A percentile compares a stretch with the other conserved stretches of the same genome.
These are phyloP conservation scores for Phytophthora pini DNA, from an alignment of 352 stramenopile species.

Conservation along the genomic window DNA sequence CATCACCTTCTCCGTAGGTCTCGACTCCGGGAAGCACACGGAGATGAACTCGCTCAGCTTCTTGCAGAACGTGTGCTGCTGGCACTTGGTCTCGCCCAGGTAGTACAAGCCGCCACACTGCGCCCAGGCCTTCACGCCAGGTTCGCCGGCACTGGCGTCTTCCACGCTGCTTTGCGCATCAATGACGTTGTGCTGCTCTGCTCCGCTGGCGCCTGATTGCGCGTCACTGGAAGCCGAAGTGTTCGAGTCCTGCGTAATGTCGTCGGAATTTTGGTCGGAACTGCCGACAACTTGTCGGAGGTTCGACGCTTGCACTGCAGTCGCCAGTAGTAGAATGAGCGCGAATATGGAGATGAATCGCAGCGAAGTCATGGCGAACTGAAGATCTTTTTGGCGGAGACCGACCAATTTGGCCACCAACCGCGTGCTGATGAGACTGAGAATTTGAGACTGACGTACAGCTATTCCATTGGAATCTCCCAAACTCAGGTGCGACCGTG, in stretches of 20 bases:
- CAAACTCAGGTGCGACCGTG: conserved; percentile 15
- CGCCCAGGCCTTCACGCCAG: conserved; percentile 29
- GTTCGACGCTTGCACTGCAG: conserved; percentile 7
- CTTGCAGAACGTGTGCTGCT: conserved; percentile 35
- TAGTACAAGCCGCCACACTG: conserved; percentile 41
- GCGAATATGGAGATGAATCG: conserved; percentile 14
- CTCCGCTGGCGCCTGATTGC: conserved; percentile 4
- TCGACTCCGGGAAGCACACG: conserved; percentile 39
- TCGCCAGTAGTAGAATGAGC: conserved; percentile 6
- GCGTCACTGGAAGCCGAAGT: conserved; percentile 4
- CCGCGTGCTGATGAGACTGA: conserved; percentile 12
- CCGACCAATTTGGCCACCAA: not conserved
- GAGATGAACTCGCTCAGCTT: conserved; percentile 41
- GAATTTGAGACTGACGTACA: conserved; percentile 26
- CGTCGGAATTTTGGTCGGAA: not conserved
- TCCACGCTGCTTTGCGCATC: conserved; percentile 8
- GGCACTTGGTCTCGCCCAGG: conserved; percentile 34
- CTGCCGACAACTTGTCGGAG: conserved; percentile 15
- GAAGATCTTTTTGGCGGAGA: conserved; percentile 9
- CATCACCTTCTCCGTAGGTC: conserved; percentile 34
- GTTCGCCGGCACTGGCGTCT: conserved; percentile 5
- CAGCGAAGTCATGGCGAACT: conserved; percentile 9
- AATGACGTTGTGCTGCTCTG: conserved; percentile 1
- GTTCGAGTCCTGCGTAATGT: conserved; percentile 24
- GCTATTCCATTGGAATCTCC: not conserved